Conservation (phyloP, 2,329 filamentous ascomycete genomes). For the Juglanconis oblonga region DNA sequence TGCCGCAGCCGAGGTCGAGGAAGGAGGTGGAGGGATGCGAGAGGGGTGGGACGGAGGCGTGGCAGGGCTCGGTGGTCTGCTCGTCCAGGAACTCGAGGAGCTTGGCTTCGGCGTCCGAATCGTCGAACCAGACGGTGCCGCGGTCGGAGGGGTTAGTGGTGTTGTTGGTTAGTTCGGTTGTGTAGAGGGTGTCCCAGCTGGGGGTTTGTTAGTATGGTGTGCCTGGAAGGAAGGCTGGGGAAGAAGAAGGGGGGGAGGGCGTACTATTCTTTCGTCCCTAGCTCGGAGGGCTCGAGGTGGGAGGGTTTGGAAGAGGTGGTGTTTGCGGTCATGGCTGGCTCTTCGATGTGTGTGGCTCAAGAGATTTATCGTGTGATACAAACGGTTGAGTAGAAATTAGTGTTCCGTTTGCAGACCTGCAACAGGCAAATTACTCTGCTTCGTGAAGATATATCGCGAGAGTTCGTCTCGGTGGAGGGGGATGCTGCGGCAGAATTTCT, state of each 20-base stretch:
- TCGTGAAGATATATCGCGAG: not conserved
- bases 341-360: too few species aligned
- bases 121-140: constrained; percentile 95
- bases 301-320: constrained; percentile 41
- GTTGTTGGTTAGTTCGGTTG: constrained; percentile 69
- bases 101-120: constrained; percentile 82
- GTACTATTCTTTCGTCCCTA: constrained; percentile 91
- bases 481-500: not conserved
- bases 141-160: constrained; percentile 70
- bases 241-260: constrained; percentile 28
- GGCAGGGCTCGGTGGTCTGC: constrained; percentile 20
- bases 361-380: not conserved
- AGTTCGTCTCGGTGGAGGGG: not conserved
- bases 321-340: not conserved
- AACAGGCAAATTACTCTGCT: too few species aligned
- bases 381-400: not conserved
- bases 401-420: too few species aligned
- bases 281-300: constrained; percentile 70
- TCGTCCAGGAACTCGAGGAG: constrained; percentile 66
- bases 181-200: constrained; percentile 77
- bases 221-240: constrained; percentile 5
- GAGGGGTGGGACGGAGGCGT: constrained; percentile 1
- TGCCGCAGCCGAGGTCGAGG: constrained; percentile 89
- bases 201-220: not conserved
- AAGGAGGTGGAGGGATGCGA: constrained; percentile 50